Evolutionary conservation across 2,329 filamentous ascomycete genomes (phyloP), one percentile per base, ranked within the genome.

Genomic region (Fusarium hostae): DNA sequence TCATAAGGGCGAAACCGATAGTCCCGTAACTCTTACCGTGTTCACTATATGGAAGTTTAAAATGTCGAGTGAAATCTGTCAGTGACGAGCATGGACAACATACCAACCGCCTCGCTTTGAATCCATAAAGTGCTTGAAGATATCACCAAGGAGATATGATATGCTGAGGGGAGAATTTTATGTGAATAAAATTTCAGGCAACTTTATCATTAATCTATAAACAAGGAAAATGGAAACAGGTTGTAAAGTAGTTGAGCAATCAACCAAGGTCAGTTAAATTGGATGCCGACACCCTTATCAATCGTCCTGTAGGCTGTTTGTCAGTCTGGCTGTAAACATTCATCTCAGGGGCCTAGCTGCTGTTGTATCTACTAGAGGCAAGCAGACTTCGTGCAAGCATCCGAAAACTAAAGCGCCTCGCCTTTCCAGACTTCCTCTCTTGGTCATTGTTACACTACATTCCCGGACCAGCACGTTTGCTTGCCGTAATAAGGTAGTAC

Each of bases 381-480:
- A 20, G n/a, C 47, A 35, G 47, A 18, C 22, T 40, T 22, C 32
- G 30, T 60, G 65, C 54, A 64, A 45, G 37, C 40, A 57, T 41
- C 56, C 40, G 52, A 45, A 15, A 67, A 51, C 37, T 20, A 34
- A 63, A 62, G 35, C 43, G 35, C 35, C 48, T 70, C 52, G 66
- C 35, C 67, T 56, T 48, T 40, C 24, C 20, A 30, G 7, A 5
- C 37, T 30, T 32, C 30, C 39, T 45, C 24, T 52, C 50, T 57
- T 35, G 6, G 30, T 28, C 30, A 44, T 45, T 34, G 30, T 40
- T 40, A 37, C 41, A 20, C n/a, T 40, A 18, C 26, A 63, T 35
- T 34, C 22, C 47, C 34, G 28, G 55, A 26, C n/a, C 22, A 40
- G 40, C 59, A 35, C 39, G 39, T 51, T 24, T 32, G 47, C 32